Percentiles rank a stretch among this genome's conserved stretches.
These are phyloP conservation scores for Dujonia santamariae DNA, from an alignment of 1,139 yeast species.

Conservation along the genomic window DNA sequence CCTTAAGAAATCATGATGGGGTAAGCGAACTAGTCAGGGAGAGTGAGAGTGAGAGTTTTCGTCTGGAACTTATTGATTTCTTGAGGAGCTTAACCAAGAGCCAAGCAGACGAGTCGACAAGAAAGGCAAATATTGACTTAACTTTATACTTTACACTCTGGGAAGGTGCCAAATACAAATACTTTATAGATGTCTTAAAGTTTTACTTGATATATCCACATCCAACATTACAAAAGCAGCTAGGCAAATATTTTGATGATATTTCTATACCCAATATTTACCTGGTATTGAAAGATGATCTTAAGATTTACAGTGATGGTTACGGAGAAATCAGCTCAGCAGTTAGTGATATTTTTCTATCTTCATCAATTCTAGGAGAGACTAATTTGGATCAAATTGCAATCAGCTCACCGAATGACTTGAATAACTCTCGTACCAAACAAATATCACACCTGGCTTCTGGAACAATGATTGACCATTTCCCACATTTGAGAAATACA, in stretches of 20 bases:
- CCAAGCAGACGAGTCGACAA: constrained; percentile 4
- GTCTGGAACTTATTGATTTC: neutral
- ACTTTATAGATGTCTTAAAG: constrained; percentile 29
- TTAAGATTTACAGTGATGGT: too few relatives aligned
- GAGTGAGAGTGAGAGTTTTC: neutral
- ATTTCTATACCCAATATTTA: too few relatives aligned
- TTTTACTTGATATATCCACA: constrained; percentile 36
- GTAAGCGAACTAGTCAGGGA: neutral
- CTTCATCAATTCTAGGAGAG: constrained; percentile 28
- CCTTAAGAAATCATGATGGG: constrained; percentile 17
- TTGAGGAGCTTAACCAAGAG: neutral
- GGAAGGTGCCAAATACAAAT: constrained; percentile 27
- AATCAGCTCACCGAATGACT: constrained; percentile 15
- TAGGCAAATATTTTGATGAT: constrained; percentile 22
- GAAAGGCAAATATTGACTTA: constrained; percentile 20
- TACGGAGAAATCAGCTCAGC: constrained; percentile 21
- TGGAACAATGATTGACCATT: too few relatives aligned
- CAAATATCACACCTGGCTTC: too few relatives aligned
- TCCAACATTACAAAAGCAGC: constrained; percentile 11
- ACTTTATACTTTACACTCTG: constrained; percentile 27
- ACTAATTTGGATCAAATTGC: constrained; percentile 19
- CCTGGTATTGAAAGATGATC: too few relatives aligned
- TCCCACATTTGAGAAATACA: constrained; percentile 24
- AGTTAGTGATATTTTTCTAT: constrained; percentile 31
- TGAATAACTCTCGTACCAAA: too few relatives aligned